These are phyloP conservation scores for Trichoderma erinaceum DNA, from an alignment of 495 filamentous ascomycete species.

Conservation along the genomic window DNA sequence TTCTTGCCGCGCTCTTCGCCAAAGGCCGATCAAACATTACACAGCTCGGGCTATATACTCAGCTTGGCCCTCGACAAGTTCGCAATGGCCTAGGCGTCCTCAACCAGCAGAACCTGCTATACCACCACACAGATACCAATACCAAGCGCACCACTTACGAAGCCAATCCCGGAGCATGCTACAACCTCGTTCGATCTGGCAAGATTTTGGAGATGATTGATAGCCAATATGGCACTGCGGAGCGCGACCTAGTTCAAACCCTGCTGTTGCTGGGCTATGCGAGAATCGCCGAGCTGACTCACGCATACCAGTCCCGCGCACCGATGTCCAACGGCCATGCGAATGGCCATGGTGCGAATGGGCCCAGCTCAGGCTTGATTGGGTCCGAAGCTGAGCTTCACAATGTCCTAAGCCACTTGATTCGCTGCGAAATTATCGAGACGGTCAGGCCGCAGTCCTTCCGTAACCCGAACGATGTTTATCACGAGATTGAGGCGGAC, in stretches of 20 bases:
- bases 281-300: conserved; percentile 60
- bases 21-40: conserved; percentile 68
- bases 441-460: conserved; percentile 33
- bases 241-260: conserved; percentile 63
- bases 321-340: conserved; percentile 29
- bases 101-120: conserved; percentile 80
- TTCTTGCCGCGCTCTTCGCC: conserved; percentile 71
- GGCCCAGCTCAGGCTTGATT: conserved; percentile 25
- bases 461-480: conserved; percentile 34
- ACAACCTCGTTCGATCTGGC: conserved; percentile 70
- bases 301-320: conserved; percentile 27
- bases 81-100: conserved; percentile 76
- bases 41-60: conserved; percentile 60
- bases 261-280: conserved; percentile 74
- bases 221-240: conserved; percentile 60
- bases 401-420: conserved; percentile 36
- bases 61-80: conserved; percentile 60
- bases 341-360: conserved; percentile 24
- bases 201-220: conserved; percentile 75
- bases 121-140: conserved; percentile 60
- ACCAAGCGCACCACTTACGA: conserved; percentile 69
- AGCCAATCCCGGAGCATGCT: conserved; percentile 65
- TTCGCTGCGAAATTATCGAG: conserved; percentile 41
- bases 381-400: conserved; percentile 32
- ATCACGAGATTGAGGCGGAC: conserved; percentile 35